phyloP scores from a whole-genome alignment of 495 filamentous ascomycete genomes.

The Glarea lozoyensis region DNA sequence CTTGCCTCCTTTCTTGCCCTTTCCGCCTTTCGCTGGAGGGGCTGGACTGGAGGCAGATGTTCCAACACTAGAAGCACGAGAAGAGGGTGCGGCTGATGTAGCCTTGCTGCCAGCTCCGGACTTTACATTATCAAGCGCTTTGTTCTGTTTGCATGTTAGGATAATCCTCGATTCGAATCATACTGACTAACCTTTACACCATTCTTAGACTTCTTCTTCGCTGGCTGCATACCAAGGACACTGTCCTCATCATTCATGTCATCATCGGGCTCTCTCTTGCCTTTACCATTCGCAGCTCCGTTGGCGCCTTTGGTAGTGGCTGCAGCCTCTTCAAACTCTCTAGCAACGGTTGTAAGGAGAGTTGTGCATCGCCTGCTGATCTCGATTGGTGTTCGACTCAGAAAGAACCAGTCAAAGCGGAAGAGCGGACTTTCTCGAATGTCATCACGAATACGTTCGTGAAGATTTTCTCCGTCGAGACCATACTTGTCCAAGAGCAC shows the following conservation, averaged over 20 bases:
- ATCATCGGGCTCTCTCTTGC: constrained; percentile 62
- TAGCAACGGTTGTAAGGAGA: constrained; percentile 82
- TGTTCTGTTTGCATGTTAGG: constrained; percentile 40
- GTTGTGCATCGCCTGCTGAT: constrained; percentile 89
- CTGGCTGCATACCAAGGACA: constrained; percentile 62
- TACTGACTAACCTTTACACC: constrained; percentile 49
- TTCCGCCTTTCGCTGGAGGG: constrained; percentile 35
- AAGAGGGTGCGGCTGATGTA: constrained; percentile 21
- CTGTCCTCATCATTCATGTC: constrained; percentile 80
- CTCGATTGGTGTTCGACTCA: constrained; percentile 87
- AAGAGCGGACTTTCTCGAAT: constrained; percentile 93
- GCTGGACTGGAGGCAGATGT: constrained; percentile 45
- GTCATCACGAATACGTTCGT: constrained; percentile 80
- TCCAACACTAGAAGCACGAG: constrained; percentile 37
- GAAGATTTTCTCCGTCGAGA: constrained; percentile 74
- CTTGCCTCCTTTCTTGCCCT: constrained; percentile 47
- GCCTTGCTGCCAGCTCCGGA: constrained; percentile 31
- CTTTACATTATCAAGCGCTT: constrained; percentile 54
- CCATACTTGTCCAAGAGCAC: constrained; percentile 89
- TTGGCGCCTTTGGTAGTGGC: constrained; percentile 37
- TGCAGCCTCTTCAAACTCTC: constrained; percentile 80
- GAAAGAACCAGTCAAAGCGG: constrained; percentile 98
- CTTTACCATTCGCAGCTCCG: constrained; percentile 55
- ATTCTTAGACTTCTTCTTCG: constrained; percentile 89
- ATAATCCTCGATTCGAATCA: neutral